Conservation (phyloP, 2,329 filamentous ascomycete genomes). For the Capronia epimyces region DNA sequence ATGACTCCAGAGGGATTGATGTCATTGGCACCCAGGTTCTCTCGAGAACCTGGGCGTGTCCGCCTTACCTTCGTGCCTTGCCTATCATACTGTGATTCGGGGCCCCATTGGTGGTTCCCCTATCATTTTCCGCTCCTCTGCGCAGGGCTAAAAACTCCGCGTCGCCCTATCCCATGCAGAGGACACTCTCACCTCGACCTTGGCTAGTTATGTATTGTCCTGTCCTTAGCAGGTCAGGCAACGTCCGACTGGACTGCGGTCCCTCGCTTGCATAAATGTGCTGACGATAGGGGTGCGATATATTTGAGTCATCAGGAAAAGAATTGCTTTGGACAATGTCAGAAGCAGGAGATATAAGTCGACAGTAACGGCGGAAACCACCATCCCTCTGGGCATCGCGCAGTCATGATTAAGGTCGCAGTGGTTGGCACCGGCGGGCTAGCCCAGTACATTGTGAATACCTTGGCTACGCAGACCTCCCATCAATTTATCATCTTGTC, state of each 20-base stretch:
- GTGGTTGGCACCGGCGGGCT: slow-evolving; percentile 59
- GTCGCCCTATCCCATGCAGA: slow-evolving; percentile 13
- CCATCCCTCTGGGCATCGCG: slow-evolving; percentile 4
- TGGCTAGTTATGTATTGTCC: slow-evolving; percentile 11
- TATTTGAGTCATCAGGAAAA: slow-evolving; percentile 14
- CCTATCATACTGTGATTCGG: slow-evolving; percentile 3
- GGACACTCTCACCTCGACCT: neutral
- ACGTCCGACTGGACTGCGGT: slow-evolving; percentile 5
- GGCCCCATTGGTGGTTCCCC: slow-evolving; percentile 12
- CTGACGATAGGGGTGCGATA: slow-evolving; percentile 7
- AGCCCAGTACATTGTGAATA: slow-evolving; percentile 53
- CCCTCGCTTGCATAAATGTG: slow-evolving; percentile 9
- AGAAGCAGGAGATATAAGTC: slow-evolving; percentile 10
- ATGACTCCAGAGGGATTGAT: slow-evolving; percentile 3
- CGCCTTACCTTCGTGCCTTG: slow-evolving; percentile 9
- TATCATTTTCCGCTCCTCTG: slow-evolving; percentile 8
- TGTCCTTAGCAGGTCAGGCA: slow-evolving; percentile 13
- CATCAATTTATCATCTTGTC: slow-evolving; percentile 68
- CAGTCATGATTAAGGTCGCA: slow-evolving; percentile 54
- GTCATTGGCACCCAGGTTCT: slow-evolving; percentile 12
- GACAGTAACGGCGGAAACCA: slow-evolving; percentile 9
- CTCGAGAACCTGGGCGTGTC: slow-evolving; percentile 9
- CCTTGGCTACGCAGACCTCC: slow-evolving; percentile 56
- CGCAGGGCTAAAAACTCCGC: slow-evolving; percentile 13
- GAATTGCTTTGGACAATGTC: slow-evolving; percentile 9